Evolutionary conservation across 2,329 filamentous ascomycete species (phyloP).

Genomic region (Ilyonectria destructans): DNA sequence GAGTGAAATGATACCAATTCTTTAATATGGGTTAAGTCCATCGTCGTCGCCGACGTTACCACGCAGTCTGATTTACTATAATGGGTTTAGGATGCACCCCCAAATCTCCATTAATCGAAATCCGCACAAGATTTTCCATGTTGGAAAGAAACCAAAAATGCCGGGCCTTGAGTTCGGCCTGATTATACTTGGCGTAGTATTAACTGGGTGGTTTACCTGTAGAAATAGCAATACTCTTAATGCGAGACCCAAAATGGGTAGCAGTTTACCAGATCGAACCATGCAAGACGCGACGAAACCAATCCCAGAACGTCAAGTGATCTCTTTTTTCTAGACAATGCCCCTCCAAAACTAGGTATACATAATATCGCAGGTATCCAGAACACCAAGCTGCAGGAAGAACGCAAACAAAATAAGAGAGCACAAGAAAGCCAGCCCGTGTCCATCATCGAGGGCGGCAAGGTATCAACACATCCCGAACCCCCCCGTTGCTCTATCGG

Average conservation of each 20-base stretch:
- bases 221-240: neutral
- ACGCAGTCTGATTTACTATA: neutral
- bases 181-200: neutral
- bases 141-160: neutral
- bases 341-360: conserved; percentile 35
- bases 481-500: conserved; percentile 3
- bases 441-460: conserved; percentile 31
- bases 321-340: conserved; percentile 27
- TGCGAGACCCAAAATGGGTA: too few species aligned
- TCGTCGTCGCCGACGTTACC: neutral
- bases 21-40: neutral
- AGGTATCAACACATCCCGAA: conserved; percentile 48
- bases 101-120: neutral
- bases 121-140: too few species aligned
- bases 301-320: conserved; percentile 12
- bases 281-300: conserved; percentile 2
- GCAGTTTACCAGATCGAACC: neutral
- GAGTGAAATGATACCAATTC: conserved; percentile 37
- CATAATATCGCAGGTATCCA: conserved; percentile 53
- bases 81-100: neutral
- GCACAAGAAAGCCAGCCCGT: conserved; percentile 31
- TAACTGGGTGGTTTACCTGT: too few species aligned
- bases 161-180: neutral
- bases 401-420: conserved; percentile 32
- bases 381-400: conserved; percentile 54